phyloP scores from a whole-genome alignment of 2,329 filamentous ascomycete species.

The Trematosphaeria pertusa region DNA sequence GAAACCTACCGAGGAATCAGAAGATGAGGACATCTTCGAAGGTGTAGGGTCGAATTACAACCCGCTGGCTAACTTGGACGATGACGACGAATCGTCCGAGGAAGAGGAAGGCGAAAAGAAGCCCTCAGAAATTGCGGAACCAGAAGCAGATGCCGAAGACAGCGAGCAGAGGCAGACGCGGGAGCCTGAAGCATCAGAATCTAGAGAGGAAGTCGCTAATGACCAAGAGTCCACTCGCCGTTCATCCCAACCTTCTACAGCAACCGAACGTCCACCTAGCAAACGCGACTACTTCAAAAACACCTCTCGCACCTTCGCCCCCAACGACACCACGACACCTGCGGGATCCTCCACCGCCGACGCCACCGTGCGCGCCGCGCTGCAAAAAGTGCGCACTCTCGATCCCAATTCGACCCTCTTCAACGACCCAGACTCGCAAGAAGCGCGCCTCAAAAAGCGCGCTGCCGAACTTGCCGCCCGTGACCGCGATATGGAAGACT shows the following conservation, averaged over 20 bases:
- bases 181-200: not conserved
- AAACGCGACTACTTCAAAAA: slow-evolving; percentile 34
- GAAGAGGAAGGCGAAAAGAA: slow-evolving; percentile 44
- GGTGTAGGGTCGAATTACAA: slow-evolving; percentile 67
- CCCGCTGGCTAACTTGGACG: slow-evolving; percentile 61
- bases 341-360: slow-evolving; percentile 62
- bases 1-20: no score
- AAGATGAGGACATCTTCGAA: slow-evolving; percentile 68
- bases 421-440: slow-evolving; percentile 57
- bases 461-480: slow-evolving; percentile 72
- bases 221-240: slow-evolving; percentile 2
- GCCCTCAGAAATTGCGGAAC: slow-evolving; percentile 1
- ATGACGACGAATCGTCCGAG: slow-evolving; percentile 56
- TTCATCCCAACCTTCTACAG: slow-evolving; percentile 5
- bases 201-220: not conserved
- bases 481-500: slow-evolving; percentile 84
- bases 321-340: slow-evolving; percentile 50
- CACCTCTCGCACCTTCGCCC: slow-evolving; percentile 11
- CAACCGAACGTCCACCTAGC: slow-evolving; percentile 9
- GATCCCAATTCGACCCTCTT: slow-evolving; percentile 55
- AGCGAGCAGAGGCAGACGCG: not conserved
- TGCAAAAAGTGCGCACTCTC: slow-evolving; percentile 75
- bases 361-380: slow-evolving; percentile 79
- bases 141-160: slow-evolving; percentile 11
- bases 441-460: slow-evolving; percentile 69